Base-by-base conservation (phyloP, 2,329 filamentous ascomycete species). In the Xylaria sp. region DNA sequence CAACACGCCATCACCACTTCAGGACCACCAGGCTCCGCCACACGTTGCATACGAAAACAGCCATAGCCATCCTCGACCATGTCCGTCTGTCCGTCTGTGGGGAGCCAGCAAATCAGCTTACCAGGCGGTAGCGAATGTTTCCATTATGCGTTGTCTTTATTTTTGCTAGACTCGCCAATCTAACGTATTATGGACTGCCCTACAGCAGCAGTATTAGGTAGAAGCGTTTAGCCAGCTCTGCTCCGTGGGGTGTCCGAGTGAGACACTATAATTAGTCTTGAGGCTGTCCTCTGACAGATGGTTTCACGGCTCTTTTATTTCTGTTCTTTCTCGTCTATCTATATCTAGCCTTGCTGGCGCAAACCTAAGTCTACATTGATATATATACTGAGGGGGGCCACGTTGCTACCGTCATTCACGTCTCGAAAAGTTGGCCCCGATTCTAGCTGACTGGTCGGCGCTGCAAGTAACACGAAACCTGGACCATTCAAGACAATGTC, bases 201-300 rank as follows among this genome's bases (percentile, higher is more conserved):
- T 27, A 27, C 34, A 36, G 34, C 34, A 36, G 34, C 34, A 7
- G 7, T 2, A 7, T 11, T 7, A 36, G 7, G 34, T 7, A 36
- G 7, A 36, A 8, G 11, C 34, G 34, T 27, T 27, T 27, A 27
- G 24, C 24, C 34, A 36, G 34, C 34, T 36, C 11, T 36, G 11
- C 34, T 45, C 12, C 11, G 39, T 45, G 39, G 39, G 39, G 39
- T 45, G 42, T 19, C 42, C 17, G 42, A 19, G n/a, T 47, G 42
- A 69, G 67, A 69, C 67, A 66, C 65, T 64, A 69, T 69, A 66
- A 66, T 66, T 69, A 69, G 67, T 36, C 42, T 32, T 42, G 51
- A 56, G 42, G 61, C 32, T 53, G 36, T 27, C 61, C 51, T 62
- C 59, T 66, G 67, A 65, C 57, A 42, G 6, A 27, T 12, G 48